Evolutionary conservation across 768 basidiomycete genomes (phyloP).

Genomic region (Leucosporidium yakuticum): DNA sequence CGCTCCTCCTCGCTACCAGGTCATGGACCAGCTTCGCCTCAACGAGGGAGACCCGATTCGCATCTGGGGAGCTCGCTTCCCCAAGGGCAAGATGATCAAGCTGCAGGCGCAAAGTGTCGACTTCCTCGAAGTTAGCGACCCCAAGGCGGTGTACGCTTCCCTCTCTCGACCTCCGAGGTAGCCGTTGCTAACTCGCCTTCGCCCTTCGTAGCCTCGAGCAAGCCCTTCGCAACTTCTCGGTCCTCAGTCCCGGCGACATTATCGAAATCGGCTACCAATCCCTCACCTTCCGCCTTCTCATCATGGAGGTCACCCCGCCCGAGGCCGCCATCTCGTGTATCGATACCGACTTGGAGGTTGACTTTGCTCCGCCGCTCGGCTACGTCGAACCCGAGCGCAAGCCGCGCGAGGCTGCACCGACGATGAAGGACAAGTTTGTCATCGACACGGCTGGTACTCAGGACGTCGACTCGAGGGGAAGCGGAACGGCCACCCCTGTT

Average conservation of each 20-base stretch:
- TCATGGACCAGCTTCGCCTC: constrained; percentile 94
- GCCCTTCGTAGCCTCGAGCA: constrained; percentile 70
- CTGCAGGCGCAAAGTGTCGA: constrained; percentile 90
- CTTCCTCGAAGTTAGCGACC: constrained; percentile 95
- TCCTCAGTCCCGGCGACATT: constrained; percentile 88
- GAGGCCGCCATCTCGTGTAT: constrained; percentile 81
- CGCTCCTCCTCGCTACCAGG: constrained; percentile 45
- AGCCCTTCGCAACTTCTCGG: constrained; percentile 85
- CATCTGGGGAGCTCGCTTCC: constrained; percentile 76
- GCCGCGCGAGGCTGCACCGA: constrained; percentile 62
- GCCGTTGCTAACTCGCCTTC: background rate
- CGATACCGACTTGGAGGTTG: constrained; percentile 96
- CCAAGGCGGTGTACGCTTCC: constrained; percentile 82
- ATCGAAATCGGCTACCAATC: constrained; percentile 97
- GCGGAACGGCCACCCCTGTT: constrained; percentile 55
- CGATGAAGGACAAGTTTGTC: constrained; percentile 95
- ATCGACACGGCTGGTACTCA: constrained; percentile 57
- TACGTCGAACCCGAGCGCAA: constrained; percentile 85
- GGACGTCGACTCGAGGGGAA: constrained; percentile 25
- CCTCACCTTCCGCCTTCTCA: constrained; percentile 86
- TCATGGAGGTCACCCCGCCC: constrained; percentile 87
- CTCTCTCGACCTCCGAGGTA: background rate
- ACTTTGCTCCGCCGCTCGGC: constrained; percentile 75
- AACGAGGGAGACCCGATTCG: constrained; percentile 93
- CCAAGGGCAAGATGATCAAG: constrained; percentile 93